These are phyloP conservation scores for Blastobotrys aristatus DNA, from an alignment of 1,139 yeast species.

Conservation along the genomic window DNA sequence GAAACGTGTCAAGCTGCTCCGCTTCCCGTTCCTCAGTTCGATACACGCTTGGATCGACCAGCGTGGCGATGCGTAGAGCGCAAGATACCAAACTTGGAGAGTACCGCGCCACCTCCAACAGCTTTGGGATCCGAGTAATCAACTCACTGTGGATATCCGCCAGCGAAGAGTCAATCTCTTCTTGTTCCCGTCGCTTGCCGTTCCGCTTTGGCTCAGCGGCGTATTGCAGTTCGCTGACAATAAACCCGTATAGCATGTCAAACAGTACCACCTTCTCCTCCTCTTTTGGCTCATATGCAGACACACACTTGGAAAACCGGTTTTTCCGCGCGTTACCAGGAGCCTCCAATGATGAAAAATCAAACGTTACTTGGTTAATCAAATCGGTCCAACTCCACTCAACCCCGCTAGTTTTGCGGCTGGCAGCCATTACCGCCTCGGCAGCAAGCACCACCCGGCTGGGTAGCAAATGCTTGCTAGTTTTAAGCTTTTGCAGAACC, in stretches of 20 bases:
- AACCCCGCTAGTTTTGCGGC: constrained; percentile 18
- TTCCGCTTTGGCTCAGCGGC: constrained; percentile 14
- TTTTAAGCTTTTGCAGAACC: background rate
- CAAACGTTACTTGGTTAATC: constrained; percentile 27
- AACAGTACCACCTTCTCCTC: constrained; percentile 26
- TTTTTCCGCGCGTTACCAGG: constrained; percentile 10
- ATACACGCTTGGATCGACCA: constrained; percentile 28
- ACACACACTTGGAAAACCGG: constrained; percentile 17
- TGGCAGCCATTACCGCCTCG: constrained; percentile 20
- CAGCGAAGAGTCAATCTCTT: constrained; percentile 19
- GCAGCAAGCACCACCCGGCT: constrained; percentile 19
- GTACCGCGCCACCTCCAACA: constrained; percentile 28
- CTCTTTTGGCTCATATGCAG: constrained; percentile 20
- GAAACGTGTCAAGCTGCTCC: constrained; percentile 23
- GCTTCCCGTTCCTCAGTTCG: constrained; percentile 27
- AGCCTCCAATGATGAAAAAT: constrained; percentile 26
- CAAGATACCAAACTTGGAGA: constrained; percentile 27
- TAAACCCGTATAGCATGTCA: constrained; percentile 30
- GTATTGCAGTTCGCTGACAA: constrained; percentile 20
- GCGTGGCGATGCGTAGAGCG: constrained; percentile 25
- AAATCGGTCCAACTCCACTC: constrained; percentile 24
- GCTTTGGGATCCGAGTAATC: constrained; percentile 23
- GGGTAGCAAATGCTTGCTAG: constrained; percentile 2
- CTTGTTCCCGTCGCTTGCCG: constrained; percentile 17
- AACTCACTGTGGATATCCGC: constrained; percentile 22